Conservation (phyloP, 495 filamentous ascomycete species). For the Tetracladium setigerum region DNA sequence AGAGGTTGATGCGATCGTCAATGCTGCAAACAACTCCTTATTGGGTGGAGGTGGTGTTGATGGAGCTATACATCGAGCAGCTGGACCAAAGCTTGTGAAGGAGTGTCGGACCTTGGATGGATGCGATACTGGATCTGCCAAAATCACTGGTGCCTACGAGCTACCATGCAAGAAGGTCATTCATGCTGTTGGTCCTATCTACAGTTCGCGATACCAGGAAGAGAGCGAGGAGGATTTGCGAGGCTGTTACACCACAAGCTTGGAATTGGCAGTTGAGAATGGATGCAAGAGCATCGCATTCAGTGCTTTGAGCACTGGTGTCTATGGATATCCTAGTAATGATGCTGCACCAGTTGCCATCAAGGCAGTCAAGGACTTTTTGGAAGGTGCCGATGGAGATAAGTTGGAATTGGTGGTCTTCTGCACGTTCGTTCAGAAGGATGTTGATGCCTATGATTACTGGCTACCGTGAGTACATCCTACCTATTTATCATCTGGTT, state of each 20-base stretch:
- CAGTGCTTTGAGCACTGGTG: conserved; percentile 72
- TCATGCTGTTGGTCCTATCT: conserved; percentile 88
- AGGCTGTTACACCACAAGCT: conserved; percentile 66
- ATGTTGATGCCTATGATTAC: conserved; percentile 61
- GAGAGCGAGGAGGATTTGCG: conserved; percentile 39
- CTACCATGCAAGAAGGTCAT: conserved; percentile 75
- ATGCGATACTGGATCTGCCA: conserved; percentile 72
- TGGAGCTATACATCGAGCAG: conserved; percentile 79
- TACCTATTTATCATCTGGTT: neutral
- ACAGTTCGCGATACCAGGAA: conserved; percentile 29
- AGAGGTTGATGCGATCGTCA: conserved; percentile 77
- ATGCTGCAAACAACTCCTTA: conserved; percentile 78
- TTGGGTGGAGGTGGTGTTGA: conserved; percentile 84
- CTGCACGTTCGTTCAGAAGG: conserved; percentile 71
- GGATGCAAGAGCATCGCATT: conserved; percentile 71
- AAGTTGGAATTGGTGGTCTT: conserved; percentile 70
- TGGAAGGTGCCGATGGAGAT: conserved; percentile 48
- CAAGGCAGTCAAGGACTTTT: conserved; percentile 60
- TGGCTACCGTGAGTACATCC: conserved; percentile 58
- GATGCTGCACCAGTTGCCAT: conserved; percentile 64
- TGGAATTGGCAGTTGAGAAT: conserved; percentile 63
- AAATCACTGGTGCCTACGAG: conserved; percentile 71
- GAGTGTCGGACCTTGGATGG: conserved; percentile 65
- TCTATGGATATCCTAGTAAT: conserved; percentile 79
- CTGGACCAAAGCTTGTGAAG: conserved; percentile 55